Evolutionary conservation across 1,284 basidiomycete species (phyloP).

Genomic region (Rhodotorula sp.): DNA sequence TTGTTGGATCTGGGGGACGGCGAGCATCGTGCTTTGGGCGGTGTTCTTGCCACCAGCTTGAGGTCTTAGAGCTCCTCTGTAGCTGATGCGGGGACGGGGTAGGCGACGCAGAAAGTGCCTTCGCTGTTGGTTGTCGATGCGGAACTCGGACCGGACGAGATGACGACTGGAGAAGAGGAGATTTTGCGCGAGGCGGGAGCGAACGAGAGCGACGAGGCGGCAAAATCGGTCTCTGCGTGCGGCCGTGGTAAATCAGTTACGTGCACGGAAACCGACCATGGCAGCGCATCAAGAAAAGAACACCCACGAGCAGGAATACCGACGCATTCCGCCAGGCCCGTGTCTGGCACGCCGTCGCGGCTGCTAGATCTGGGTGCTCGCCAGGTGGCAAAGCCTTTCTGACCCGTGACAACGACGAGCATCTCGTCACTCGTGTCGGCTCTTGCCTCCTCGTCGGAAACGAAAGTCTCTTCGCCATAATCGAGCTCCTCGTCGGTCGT

Average conservation of each 20-base stretch:
- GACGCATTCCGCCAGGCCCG: constrained; percentile 12
- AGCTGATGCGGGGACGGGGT: constrained; percentile 10
- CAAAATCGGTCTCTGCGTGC: constrained; percentile 9
- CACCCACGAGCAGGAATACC: constrained; percentile 22
- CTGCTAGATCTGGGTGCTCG: neutral
- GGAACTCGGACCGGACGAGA: neutral
- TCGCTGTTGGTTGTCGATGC: neutral
- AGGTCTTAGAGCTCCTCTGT: constrained; percentile 46
- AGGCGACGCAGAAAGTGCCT: constrained; percentile 25
- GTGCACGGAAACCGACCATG: neutral
- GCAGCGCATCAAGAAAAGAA: neutral
- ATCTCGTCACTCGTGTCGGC: neutral
- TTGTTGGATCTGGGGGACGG: constrained; percentile 70
- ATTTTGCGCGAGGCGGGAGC: neutral
- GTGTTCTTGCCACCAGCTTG: constrained; percentile 82
- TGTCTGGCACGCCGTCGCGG: neutral
- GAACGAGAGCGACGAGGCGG: constrained; percentile 1
- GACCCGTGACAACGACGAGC: constrained; percentile 9
- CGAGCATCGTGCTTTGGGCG: constrained; percentile 75
- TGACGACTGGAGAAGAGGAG: neutral
- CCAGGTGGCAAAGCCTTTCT: constrained; percentile 24
- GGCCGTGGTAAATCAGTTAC: no score
- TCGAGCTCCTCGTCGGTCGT: neutral
- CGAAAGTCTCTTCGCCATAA: neutral
- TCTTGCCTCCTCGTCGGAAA: neutral